Evolutionary conservation across 2,329 filamentous ascomycete species (phyloP).

Genomic region (Alternaria sp.): DNA sequence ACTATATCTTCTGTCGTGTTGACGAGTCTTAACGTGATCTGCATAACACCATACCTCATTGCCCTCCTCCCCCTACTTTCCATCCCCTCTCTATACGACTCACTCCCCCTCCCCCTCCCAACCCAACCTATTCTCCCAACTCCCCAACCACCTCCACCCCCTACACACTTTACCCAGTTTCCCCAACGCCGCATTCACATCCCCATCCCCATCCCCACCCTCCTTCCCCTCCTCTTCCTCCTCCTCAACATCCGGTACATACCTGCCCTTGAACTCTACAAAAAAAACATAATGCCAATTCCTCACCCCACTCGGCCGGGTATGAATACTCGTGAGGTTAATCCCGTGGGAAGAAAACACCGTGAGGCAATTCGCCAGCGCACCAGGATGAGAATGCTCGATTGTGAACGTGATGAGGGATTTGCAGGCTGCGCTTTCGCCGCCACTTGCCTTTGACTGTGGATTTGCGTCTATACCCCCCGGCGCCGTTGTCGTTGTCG

Average conservation of each 20-base stretch:
- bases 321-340: constrained; percentile 91
- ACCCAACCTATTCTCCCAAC: constrained; percentile 60
- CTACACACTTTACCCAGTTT: constrained; percentile 67
- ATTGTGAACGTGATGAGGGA: constrained; percentile 83
- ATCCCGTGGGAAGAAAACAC: constrained; percentile 77
- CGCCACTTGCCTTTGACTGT: no score
- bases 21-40: not conserved
- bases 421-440: constrained; percentile 58
- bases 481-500: not conserved
- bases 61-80: not conserved
- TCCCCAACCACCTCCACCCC: constrained; percentile 73
- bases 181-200: constrained; percentile 65
- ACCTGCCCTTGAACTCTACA: constrained; percentile 76
- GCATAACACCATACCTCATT: not conserved
- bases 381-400: constrained; percentile 78
- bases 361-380: constrained; percentile 79
- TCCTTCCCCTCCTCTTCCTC: constrained; percentile 58
- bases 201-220: constrained; percentile 65
- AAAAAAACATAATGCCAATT: constrained; percentile 96
- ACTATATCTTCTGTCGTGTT: accelerated
- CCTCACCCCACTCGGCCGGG: constrained; percentile 75
- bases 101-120: not conserved
- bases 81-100: not conserved
- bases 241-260: no score
- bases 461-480: no score